These are phyloP conservation scores for Lichtheimia ornata DNA, from an alignment of 371 early-diverging fungal species.

Conservation along the genomic window DNA sequence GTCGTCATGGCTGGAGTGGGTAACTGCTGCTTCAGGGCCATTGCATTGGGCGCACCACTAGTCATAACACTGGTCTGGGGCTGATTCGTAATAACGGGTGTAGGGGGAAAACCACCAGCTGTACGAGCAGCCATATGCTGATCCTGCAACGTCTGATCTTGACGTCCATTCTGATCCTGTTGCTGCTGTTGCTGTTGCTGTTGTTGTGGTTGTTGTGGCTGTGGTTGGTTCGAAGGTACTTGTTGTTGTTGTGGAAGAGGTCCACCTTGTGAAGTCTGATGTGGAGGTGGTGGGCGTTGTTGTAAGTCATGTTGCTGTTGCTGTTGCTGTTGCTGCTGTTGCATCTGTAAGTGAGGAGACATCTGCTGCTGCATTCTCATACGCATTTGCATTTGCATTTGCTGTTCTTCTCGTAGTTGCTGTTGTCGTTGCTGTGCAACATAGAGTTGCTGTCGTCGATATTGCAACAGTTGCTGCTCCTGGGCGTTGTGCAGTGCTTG, in stretches of 20 bases:
- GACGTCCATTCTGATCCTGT: slow-evolving; percentile 3
- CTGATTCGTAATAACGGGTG: slow-evolving; percentile 16
- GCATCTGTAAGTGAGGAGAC: neutral
- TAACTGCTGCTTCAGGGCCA: slow-evolving; percentile 10
- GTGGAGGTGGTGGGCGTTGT: slow-evolving; percentile 5
- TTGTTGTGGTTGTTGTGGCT: slow-evolving; percentile 3
- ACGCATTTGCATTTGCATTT: slow-evolving; percentile 1
- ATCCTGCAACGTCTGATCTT: slow-evolving; percentile 4
- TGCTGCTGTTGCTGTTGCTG: slow-evolving; percentile 6
- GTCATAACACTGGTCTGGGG: slow-evolving; percentile 11
- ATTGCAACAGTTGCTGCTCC: neutral
- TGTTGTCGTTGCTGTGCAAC: slow-evolving; percentile 17
- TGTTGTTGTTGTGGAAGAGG: slow-evolving; percentile 10
- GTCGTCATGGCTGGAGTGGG: slow-evolving; percentile 35
- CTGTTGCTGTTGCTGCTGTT: slow-evolving; percentile 2
- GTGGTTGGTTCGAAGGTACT: slow-evolving; percentile 7
- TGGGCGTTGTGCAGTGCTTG: slow-evolving; percentile 4
- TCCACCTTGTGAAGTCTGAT: slow-evolving; percentile 6
- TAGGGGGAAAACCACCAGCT: slow-evolving; percentile 9
- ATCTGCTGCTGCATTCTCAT: slow-evolving; percentile 2
- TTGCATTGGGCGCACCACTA: neutral
- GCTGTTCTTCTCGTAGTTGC: slow-evolving; percentile 12
- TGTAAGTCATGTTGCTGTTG: slow-evolving; percentile 5
- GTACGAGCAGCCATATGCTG: neutral
- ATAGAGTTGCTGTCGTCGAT: slow-evolving; percentile 5